Evolutionary conservation across 192 early-diverging fungal genomes (phyloP), one percentile per base, ranked within the genome.

Genomic region (Rhizoclosmatium sp.): DNA sequence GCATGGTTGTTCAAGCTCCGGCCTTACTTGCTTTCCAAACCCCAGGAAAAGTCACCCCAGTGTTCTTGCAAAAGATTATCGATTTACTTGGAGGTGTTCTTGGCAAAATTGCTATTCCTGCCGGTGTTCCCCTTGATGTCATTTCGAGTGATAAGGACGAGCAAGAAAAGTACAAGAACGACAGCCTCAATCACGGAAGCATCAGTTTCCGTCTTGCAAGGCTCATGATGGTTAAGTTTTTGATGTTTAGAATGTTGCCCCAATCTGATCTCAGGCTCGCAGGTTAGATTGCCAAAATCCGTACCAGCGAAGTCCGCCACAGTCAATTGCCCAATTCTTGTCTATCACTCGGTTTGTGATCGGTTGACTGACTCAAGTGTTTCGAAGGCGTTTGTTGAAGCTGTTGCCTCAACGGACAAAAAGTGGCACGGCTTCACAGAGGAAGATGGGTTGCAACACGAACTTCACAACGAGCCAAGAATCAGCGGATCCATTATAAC

Each of bases 401-500:
- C 47, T n/a, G 14, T 16, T 45, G 72, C 16, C 4, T 59, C 48
- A 5, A 51, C 4, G 45, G 79, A 80, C 48, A 80, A 80, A 44
- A 67, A 21, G 31, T 75, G 64, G 42, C 59, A 68, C 10, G 49
- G 23, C 3, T 31, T 31, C 31, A 31, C 31, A 31, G 0, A 31
- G 31, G 31, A 31, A 31, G 62, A 65, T 7, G 23, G 19, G 23
- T 10, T 80, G 4, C 58, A 69, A 41, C 79, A 80, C 64, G 79
- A 80, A 46, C 4, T 80, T 54, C 79, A 80, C 66, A 80, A 80
- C 71, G 79, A 80, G 41, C 79, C 79, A 7, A 44, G 46, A 23
- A 51, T 75, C 54, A 75, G 67, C 19, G 65, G 75, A 9, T 3
- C 12, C 4, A 65, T 80, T 58, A 69, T 80, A 16, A 10, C 19